Conservation (phyloP, 1,284 basidiomycete genomes). For the Boletellus dicymbophilus region DNA sequence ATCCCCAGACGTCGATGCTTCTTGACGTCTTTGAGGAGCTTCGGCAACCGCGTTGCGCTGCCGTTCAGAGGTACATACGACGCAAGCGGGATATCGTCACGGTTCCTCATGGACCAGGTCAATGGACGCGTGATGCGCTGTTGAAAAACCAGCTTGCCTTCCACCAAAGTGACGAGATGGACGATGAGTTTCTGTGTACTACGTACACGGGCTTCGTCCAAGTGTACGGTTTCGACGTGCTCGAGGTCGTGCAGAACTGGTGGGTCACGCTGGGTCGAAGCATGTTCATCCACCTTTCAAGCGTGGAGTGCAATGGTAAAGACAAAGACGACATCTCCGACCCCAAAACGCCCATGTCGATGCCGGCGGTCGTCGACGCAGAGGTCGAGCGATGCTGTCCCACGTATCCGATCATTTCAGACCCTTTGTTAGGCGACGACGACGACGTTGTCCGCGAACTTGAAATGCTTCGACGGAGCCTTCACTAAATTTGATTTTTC, state of each 20-base stretch:
- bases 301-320: not conserved
- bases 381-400: conserved; percentile 12
- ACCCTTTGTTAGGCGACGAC: conserved; percentile 15
- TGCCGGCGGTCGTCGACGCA: conserved; percentile 10
- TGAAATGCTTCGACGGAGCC: conserved; percentile 4
- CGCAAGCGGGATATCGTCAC: conserved; percentile 43
- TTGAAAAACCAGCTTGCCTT: conserved; percentile 33
- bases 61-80: conserved; percentile 39
- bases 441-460: conserved; percentile 10
- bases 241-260: conserved; percentile 49
- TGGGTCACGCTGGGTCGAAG: conserved; percentile 47
- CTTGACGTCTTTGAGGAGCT: conserved; percentile 51
- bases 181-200: conserved; percentile 37
- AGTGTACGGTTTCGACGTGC: conserved; percentile 40
- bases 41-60: conserved; percentile 43
- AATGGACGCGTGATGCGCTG: conserved; percentile 40
- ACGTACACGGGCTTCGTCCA: conserved; percentile 44
- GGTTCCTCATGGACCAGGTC: conserved; percentile 39
- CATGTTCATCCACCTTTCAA: conserved; percentile 16
- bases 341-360: not conserved
- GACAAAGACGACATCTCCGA: not conserved
- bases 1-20: conserved; percentile 43
- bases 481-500: not conserved
- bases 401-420: conserved; percentile 7
- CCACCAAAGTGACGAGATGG: conserved; percentile 36